phyloP scores from a whole-genome alignment of 805 yeast species.

The Candida endomychidarum region DNA sequence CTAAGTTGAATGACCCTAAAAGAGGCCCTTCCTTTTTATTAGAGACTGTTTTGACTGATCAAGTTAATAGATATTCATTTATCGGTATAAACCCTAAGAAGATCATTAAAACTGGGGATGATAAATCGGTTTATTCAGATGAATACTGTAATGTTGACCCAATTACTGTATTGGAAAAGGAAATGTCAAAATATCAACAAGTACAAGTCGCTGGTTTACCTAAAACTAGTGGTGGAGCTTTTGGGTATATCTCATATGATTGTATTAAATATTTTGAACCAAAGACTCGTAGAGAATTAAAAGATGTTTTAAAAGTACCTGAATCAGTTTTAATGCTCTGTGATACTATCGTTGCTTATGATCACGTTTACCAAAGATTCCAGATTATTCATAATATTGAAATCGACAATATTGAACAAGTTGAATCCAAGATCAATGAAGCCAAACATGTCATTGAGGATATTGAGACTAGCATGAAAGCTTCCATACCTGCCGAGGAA shows the following conservation, averaged over 20 bases:
- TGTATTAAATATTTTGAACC: slow-evolving; percentile 98
- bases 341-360: slow-evolving; percentile 88
- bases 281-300: slow-evolving; percentile 67
- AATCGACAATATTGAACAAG: slow-evolving; percentile 28
- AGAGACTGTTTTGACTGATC: slow-evolving; percentile 86
- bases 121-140: slow-evolving; percentile 27
- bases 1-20: slow-evolving; percentile 54
- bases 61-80: slow-evolving; percentile 86
- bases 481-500: slow-evolving; percentile 40
- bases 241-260: slow-evolving; percentile 94
- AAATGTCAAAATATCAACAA: slow-evolving; percentile 62
- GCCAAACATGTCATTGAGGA: slow-evolving; percentile 61
- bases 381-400: slow-evolving; percentile 84
- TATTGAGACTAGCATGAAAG: slow-evolving; percentile 50
- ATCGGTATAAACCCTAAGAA: slow-evolving; percentile 86
- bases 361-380: slow-evolving; percentile 89
- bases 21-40: slow-evolving; percentile 74
- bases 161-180: slow-evolving; percentile 67
- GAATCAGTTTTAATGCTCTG: slow-evolving; percentile 91
- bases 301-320: slow-evolving; percentile 82
- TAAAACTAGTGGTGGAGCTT: slow-evolving; percentile 88
- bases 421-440: slow-evolving; percentile 47
- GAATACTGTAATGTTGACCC: slow-evolving; percentile 70
- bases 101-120: slow-evolving; percentile 79
- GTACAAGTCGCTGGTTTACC: slow-evolving; percentile 83